Conservation (phyloP, 176 grass and related monocot species). For the Oryza nivara region DNA sequence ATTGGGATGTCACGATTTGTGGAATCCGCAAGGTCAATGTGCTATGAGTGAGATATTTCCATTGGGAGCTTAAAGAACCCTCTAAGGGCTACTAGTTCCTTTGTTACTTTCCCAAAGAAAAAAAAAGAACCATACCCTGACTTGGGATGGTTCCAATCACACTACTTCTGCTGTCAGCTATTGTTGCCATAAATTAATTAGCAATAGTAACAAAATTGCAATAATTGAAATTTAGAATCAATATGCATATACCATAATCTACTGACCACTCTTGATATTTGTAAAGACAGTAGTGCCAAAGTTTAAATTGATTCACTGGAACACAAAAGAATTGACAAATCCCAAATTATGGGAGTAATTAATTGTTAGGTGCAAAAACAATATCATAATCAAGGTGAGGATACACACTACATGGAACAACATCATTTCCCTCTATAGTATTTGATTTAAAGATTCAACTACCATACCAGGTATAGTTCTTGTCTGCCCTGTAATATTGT, state of each 20-base stretch:
- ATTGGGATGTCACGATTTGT: no score
- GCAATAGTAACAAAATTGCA: not conserved
- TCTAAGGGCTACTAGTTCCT: no score
- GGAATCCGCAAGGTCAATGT: no score
- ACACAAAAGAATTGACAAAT: not conserved
- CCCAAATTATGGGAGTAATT: not conserved
- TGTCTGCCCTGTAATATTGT: constrained; percentile 31
- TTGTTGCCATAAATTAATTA: not conserved
- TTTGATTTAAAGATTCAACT: constrained; percentile 9
- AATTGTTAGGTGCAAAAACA: constrained; percentile 14
- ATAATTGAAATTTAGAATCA: not conserved
- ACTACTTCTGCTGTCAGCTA: not conserved
- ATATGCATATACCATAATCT: not conserved
- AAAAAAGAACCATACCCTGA: no score
- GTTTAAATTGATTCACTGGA: not conserved
- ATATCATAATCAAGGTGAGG: constrained; percentile 1
- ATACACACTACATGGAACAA: not conserved
- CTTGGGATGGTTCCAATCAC: not conserved
- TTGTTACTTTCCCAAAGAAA: no score
- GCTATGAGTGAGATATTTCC: no score
- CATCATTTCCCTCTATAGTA: constrained; percentile 12
- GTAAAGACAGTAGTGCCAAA: not conserved
- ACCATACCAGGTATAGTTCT: not conserved
- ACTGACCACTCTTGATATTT: constrained; percentile 8
- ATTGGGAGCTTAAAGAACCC: no score